A percentile compares a stretch with the other conserved stretches of the same genome.
These are phyloP conservation scores for Podospora bellae-mahoneyi DNA, from an alignment of 495 filamentous ascomycete genomes.

Conservation along the genomic window DNA sequence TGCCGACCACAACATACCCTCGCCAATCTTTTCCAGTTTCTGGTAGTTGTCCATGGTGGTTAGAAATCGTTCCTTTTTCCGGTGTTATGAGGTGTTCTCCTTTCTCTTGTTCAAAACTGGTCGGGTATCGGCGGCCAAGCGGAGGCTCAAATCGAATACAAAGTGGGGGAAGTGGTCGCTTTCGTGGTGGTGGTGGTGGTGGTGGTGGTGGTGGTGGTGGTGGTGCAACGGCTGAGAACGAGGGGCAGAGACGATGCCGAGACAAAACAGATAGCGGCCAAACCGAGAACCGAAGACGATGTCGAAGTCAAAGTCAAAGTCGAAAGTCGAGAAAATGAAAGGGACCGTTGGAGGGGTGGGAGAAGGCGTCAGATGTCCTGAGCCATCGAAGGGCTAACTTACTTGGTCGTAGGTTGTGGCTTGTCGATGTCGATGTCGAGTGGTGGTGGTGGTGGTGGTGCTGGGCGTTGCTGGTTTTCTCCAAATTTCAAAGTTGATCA, in stretches of 20 bases:
- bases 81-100: background rate
- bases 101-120: background rate
- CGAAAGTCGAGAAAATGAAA: conserved; percentile 5
- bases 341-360: conserved; percentile 5
- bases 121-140: conserved; percentile 5
- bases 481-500: conserved; percentile 30
- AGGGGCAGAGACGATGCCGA: conserved; percentile 21
- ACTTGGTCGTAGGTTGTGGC: conserved; percentile 5
- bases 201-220: background rate
- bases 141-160: background rate
- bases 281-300: background rate
- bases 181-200: background rate
- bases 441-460: conserved; percentile 2
- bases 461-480: conserved; percentile 10
- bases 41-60: conserved; percentile 93
- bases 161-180: conserved; percentile 5
- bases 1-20: conserved; percentile 58
- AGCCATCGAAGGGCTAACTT: conserved; percentile 19
- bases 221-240: conserved; percentile 12
- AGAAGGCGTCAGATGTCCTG: conserved; percentile 13
- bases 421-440: conserved; percentile 3
- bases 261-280: conserved; percentile 18
- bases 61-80: background rate
- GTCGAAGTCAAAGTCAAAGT: background rate
- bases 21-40: conserved; percentile 99